These are phyloP conservation scores for Paecilomyces fulvus DNA, from an alignment of 2,329 filamentous ascomycete species.

Conservation along the genomic window DNA sequence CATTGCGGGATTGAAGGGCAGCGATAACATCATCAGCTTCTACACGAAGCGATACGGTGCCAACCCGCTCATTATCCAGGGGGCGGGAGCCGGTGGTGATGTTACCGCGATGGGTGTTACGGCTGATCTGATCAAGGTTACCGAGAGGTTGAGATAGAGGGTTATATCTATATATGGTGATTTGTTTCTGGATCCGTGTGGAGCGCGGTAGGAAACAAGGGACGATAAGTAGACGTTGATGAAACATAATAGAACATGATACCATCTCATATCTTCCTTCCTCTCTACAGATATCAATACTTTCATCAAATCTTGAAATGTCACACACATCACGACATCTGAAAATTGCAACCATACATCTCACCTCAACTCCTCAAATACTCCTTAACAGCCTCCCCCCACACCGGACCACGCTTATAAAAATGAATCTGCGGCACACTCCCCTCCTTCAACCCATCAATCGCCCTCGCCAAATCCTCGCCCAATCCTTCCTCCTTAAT, in stretches of 20 bases:
- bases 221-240: slow-evolving; percentile 24
- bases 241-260: background rate
- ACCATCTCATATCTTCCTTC: background rate
- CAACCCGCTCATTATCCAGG: slow-evolving; percentile 90
- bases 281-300: background rate
- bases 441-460: slow-evolving; percentile 51
- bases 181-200: background rate
- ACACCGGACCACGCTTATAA: slow-evolving; percentile 51
- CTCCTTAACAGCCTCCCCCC: slow-evolving; percentile 47
- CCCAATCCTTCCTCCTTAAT: slow-evolving; percentile 50
- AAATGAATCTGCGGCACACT: slow-evolving; percentile 49
- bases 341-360: background rate
- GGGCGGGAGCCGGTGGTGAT: slow-evolving; percentile 85
- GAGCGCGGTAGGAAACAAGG: background rate
- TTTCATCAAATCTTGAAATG: background rate
- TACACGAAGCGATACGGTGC: slow-evolving; percentile 90
- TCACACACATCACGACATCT: background rate
- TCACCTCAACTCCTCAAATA: slow-evolving; percentile 33
- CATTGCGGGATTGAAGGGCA: slow-evolving; percentile 90
- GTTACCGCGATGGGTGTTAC: slow-evolving; percentile 98
- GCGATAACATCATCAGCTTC: slow-evolving; percentile 98
- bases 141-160: slow-evolving; percentile 54
- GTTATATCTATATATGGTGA: background rate
- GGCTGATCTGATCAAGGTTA: slow-evolving; percentile 82
- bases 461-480: slow-evolving; percentile 46